Base-by-base conservation (phyloP, 1,139 yeast genomes). In the Debaryomycetaceae sp. region DNA sequence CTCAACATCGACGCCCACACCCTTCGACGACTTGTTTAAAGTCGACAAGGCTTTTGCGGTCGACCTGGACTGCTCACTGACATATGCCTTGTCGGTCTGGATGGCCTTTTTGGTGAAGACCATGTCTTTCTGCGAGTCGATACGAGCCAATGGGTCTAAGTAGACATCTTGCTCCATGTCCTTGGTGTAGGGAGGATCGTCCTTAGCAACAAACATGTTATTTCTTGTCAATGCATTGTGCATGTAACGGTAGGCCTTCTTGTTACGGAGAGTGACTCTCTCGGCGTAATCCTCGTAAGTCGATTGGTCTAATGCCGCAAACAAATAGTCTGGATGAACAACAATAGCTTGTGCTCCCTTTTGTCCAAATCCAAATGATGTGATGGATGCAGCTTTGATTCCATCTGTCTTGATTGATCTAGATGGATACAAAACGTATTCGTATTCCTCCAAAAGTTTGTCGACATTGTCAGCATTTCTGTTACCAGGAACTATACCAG, bases 351-450 rank as follows among this genome's bases (percentile, higher is more conserved):
- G 96, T 46, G 93, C 99, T 73, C 99, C 99, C 80, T 93, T 93
- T 76, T 93, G 99, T 66, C 99, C 99, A 68, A 93, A 93, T 66
- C 99, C 99, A 67, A 93, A 93, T 6, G 99, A 93, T 9, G 98
- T 93, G 43, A 93, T 83, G 37, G 97, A 88, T 45, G 88, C 96
- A 49, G 99, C 99, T 79, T 91, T 93, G 63, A 93, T 80, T 68
- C 99, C 99, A 66, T 90, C 96, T 44, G 99, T 93, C 74, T 87
- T 87, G 60, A 93, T 80, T 36, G 96, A 77, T 69, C 95, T 87
- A 24, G 97, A 88, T 66, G 99, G 98, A 80, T 84, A 93, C 68
- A 93, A 81, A 54, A 93, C 89, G 66, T 87, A 84, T 59, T 90
- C 95, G 64, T 72, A 91, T 62, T 87, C 80, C 72, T 89, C 89